Base-by-base conservation (phyloP, 495 filamentous ascomycete genomes). In the Penicillium cosmopolitanum region DNA sequence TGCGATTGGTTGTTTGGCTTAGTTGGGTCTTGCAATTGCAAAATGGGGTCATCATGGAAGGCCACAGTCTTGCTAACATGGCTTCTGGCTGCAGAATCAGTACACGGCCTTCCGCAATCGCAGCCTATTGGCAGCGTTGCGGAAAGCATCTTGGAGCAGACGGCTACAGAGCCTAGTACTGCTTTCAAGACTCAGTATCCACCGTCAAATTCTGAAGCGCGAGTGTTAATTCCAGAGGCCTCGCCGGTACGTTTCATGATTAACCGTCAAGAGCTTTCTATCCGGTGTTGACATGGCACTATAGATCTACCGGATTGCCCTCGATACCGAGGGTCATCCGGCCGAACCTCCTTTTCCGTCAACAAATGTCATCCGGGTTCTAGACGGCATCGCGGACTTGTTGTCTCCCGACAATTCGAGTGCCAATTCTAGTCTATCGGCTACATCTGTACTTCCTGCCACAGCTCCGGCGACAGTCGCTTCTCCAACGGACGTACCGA, bases 291-390 rank as follows among this genome's bases (percentile, higher is more conserved):
- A 66, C 54, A 9, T 36, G 5, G 3, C 28, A 25, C 18, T 16
- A 35, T 50, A 80, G 74, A 68, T 67, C 33, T 77, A 76, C 55
- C 76, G 73, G 9, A 73, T 73, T 10, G 60, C 59, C 11, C 67
- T 84, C 16, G 73, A 82, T 34, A 66, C 67, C 12, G 69, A 76
- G n/a, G 81, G 80, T 16, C 74, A 71, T 66, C 63, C 72, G 36
- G 68, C 71, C 18, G 43, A 73, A 28, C 68, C 57, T 54, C 77
- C 78, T 18, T 80, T 75, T 43, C 75, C 66, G 13, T 69, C 64
- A 2, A 44, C 69, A 25, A 62, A 64, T 25, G 18, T 72, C 12
- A 47, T 28, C n/a, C 9, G 36, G 8, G 36, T 73, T 12, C 46
- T 77, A 8, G 57, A 18, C 35, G 35, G 34, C 23, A 23, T 23